Evolutionary conservation across 2,329 filamentous ascomycete species (phyloP).

Genomic region (Aaosphaeria arxii): DNA sequence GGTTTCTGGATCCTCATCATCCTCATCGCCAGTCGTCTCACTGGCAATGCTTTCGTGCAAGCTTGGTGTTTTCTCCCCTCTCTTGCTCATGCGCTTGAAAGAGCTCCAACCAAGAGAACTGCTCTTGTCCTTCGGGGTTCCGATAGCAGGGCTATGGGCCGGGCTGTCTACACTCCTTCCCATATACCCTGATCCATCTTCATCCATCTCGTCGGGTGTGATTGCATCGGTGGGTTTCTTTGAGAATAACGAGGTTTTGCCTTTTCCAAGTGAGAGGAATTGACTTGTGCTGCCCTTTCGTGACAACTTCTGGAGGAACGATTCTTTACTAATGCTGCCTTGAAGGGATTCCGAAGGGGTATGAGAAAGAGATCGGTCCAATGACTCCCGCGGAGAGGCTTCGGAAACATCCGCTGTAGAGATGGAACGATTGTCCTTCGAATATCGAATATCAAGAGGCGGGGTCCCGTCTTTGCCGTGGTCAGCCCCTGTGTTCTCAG

Average conservation of each 20-base stretch:
- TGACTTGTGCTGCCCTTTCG: constrained; percentile 47
- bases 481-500: constrained; percentile 19
- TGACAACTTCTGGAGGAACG: constrained; percentile 49
- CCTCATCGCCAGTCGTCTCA: constrained; percentile 38
- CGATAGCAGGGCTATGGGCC: constrained; percentile 34
- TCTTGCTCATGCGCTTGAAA: constrained; percentile 43
- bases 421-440: constrained; percentile 44
- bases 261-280: constrained; percentile 42
- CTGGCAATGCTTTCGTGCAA: constrained; percentile 46
- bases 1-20: constrained; percentile 11
- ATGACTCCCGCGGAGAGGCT: constrained; percentile 37
- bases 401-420: constrained; percentile 37
- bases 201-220: constrained; percentile 40
- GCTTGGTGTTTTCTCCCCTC: constrained; percentile 44
- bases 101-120: constrained; percentile 44
- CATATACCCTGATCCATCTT: constrained; percentile 24
- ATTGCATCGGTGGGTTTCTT: constrained; percentile 31
- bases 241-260: constrained; percentile 28
- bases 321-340: constrained; percentile 39
- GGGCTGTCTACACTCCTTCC: constrained; percentile 26
- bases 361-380: constrained; percentile 39
- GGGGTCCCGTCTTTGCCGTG: constrained; percentile 23
- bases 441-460: constrained; percentile 34
- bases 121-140: constrained; percentile 35
- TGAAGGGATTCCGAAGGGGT: constrained; percentile 29